A percentile compares a stretch with the other conserved stretches of the same genome.
Evolutionary conservation across 169 alveolate genomes (phyloP).

Genomic region (Eimeria sp.): DNA sequence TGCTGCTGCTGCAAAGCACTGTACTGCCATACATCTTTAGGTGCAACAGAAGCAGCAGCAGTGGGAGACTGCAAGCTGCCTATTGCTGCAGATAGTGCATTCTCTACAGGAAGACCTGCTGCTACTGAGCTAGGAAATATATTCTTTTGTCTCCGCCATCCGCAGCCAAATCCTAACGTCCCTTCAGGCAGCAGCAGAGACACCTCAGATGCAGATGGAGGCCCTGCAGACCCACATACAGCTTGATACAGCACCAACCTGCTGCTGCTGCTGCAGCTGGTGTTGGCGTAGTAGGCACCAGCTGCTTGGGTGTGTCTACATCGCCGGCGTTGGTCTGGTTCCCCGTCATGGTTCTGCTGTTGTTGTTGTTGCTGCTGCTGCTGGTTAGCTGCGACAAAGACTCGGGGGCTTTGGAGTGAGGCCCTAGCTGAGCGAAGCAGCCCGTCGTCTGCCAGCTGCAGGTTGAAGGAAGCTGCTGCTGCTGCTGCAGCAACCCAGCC

Average conservation of each 20-base stretch:
- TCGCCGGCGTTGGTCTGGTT: slow-evolving; percentile 3
- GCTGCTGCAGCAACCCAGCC: slow-evolving; percentile 29
- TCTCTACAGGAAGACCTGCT: too few relatives aligned
- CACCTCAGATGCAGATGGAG: slow-evolving; percentile 25
- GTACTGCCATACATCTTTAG: background rate
- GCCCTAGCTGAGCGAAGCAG: slow-evolving; percentile 15
- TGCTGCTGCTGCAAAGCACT: background rate
- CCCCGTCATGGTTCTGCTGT: slow-evolving; percentile 28
- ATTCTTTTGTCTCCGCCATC: background rate
- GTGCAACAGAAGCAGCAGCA: slow-evolving; percentile 24
- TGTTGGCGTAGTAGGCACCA: background rate
- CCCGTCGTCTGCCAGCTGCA: slow-evolving; percentile 1
- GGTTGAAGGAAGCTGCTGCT: slow-evolving; percentile 18
- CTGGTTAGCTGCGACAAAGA: background rate
- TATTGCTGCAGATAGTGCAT: slow-evolving; percentile 10
- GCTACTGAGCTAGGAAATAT: background rate
- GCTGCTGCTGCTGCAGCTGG: slow-evolving; percentile 69
- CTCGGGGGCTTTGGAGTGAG: background rate
- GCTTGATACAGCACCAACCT: slow-evolving; percentile 35
- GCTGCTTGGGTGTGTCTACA: background rate
- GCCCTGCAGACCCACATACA: slow-evolving; percentile 17
- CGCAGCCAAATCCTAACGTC: slow-evolving; percentile 21
- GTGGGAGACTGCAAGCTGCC: background rate
- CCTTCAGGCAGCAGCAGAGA: slow-evolving; percentile 32
- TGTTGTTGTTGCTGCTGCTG: slow-evolving; percentile 48